phyloP scores from a whole-genome alignment of 352 stramenopile species.

The Pythium oligandrum region DNA sequence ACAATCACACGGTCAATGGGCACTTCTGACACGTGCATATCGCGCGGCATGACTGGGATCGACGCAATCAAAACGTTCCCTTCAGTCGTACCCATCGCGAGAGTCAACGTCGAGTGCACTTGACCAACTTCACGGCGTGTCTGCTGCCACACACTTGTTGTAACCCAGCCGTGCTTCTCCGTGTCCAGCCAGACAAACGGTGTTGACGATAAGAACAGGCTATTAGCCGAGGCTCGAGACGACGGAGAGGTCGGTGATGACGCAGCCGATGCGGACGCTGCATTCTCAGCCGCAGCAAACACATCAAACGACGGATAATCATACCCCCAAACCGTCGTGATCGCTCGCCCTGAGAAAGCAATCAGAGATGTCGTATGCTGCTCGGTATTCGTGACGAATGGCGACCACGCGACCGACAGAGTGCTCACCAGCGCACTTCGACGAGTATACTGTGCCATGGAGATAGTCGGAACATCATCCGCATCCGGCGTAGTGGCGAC shows the following conservation, averaged over 20 bases:
- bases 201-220: constrained; percentile 24
- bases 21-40: constrained; percentile 19
- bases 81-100: constrained; percentile 57
- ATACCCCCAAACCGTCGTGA: constrained; percentile 74
- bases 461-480: constrained; percentile 15
- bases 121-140: constrained; percentile 31
- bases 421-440: constrained; percentile 56
- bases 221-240: not conserved
- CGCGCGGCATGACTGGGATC: constrained; percentile 24
- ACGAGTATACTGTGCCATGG: constrained; percentile 56
- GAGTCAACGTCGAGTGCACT: constrained; percentile 17
- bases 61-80: constrained; percentile 50
- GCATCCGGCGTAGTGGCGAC: not conserved
- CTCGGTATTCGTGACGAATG: constrained; percentile 41
- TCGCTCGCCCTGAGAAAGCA: constrained; percentile 50
- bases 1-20: constrained; percentile 44
- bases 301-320: constrained; percentile 33
- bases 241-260: not conserved
- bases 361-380: constrained; percentile 57
- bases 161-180: constrained; percentile 67
- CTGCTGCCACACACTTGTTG: constrained; percentile 63
- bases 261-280: not conserved
- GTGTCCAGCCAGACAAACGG: constrained; percentile 63
- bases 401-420: constrained; percentile 66
- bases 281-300: constrained; percentile 9